phyloP scores from a whole-genome alignment of 768 basidiomycete genomes.

The Collybia nuda region DNA sequence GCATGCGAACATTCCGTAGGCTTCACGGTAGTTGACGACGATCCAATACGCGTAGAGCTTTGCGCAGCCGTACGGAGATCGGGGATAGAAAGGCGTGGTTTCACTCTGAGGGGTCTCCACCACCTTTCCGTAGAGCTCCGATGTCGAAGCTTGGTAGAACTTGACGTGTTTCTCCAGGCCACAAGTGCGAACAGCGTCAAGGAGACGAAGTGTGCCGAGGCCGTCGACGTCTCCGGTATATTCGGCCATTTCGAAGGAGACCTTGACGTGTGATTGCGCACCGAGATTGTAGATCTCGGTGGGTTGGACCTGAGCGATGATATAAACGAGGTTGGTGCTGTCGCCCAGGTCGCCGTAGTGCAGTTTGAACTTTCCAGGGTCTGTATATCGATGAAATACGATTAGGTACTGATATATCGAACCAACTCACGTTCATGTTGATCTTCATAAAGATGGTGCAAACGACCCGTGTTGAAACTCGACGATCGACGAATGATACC shows the following conservation, averaged over 20 bases:
- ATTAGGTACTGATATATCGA: neutral
- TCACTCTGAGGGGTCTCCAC: slow-evolving; percentile 94
- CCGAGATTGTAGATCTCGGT: slow-evolving; percentile 98
- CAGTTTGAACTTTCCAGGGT: slow-evolving; percentile 74
- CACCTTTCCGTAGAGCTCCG: slow-evolving; percentile 96
- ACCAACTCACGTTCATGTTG: slow-evolving; percentile 79
- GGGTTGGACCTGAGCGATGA: slow-evolving; percentile 92
- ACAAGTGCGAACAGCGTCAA: slow-evolving; percentile 95
- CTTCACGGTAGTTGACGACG: slow-evolving; percentile 89
- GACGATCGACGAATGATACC: slow-evolving; percentile 97
- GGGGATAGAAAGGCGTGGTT: slow-evolving; percentile 98
- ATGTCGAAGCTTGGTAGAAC: slow-evolving; percentile 98
- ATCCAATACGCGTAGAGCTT: slow-evolving; percentile 95
- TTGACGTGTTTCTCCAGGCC: slow-evolving; percentile 90
- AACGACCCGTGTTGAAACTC: slow-evolving; percentile 94
- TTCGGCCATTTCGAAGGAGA: slow-evolving; percentile 99
- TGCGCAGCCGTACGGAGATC: slow-evolving; percentile 93
- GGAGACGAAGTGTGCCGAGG: slow-evolving; percentile 90
- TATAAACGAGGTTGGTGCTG: slow-evolving; percentile 95
- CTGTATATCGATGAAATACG: slow-evolving; percentile 28
- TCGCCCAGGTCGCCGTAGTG: slow-evolving; percentile 95
- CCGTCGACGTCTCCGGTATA: slow-evolving; percentile 98
- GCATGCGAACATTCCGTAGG: slow-evolving; percentile 95
- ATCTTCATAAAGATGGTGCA: slow-evolving; percentile 92
- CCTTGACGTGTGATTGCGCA: slow-evolving; percentile 98